Evolutionary conservation across 306 rosid species (phyloP), one percentile per base, ranked within the genome.

Genomic region (Geum urbanum): DNA sequence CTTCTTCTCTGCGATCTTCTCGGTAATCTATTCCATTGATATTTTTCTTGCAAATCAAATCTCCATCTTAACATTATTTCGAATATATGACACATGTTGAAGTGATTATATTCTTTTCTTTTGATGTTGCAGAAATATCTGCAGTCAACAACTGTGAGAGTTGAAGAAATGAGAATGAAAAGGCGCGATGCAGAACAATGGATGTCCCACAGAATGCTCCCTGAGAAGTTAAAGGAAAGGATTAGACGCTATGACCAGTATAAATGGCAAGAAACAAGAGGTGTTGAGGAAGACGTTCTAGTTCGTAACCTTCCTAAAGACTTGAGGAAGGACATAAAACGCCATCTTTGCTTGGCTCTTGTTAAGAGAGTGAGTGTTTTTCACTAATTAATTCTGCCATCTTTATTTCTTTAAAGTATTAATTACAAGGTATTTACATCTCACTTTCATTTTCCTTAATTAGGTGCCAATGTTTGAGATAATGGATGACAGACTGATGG

Each of bases 141-240:
- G 65, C 96, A 91, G 75, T 94, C 97, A 47, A 83, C 92, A 32
- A 83, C 96, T 11, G 85, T 83, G 32, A 94, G 96, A 83, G 71
- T 91, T 46, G 97, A 94, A 80, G 95, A 94, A 78, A 90, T 91
- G 99, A 81, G 95, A 79, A 50, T 86, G 63, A 87, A 80, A 78
- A 86, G 87, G 74, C 58, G 84, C 40, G 99, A 94, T 57, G 89
- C 89, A 5, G 97, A 94, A 75, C 91, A 80, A 69, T 94, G 99
- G 99, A 94, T 94, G 99, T 52, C 92, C 47, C 96, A 89, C 71
- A 87, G 99, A 5, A 84, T 91, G 96, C 91, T 94, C 58, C 96
- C 97, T 0, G 85, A 74, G 47, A 14, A 41, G 15, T 67, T 94
- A 69, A 94, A 75, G 81, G 73, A 87, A 51, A 88, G 96, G 56